These are phyloP conservation scores for Aspergillus ochraceoroseus DNA, from an alignment of 2,329 filamentous ascomycete genomes.

Conservation along the genomic window DNA sequence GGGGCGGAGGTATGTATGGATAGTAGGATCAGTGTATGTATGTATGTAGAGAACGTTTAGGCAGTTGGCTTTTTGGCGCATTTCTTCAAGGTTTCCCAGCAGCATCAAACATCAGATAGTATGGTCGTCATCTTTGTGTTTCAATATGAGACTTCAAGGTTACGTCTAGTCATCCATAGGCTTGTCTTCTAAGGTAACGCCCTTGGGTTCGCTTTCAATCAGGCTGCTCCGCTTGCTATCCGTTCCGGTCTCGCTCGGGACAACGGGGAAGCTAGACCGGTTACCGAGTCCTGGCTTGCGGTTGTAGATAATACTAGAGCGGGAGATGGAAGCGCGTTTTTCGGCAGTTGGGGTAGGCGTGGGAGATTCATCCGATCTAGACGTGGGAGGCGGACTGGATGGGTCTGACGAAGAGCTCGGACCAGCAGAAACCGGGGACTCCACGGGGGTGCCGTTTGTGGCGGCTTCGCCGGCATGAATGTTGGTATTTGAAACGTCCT, in stretches of 20 bases:
- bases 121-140: too few relatives aligned
- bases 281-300: slow-evolving; percentile 48
- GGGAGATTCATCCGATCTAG: slow-evolving; percentile 33
- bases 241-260: slow-evolving; percentile 24
- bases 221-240: slow-evolving; percentile 36
- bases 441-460: slow-evolving; percentile 43
- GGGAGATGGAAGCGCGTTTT: slow-evolving; percentile 62
- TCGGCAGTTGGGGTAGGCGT: slow-evolving; percentile 44
- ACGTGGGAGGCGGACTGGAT: slow-evolving; percentile 29
- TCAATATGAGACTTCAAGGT: too few relatives aligned
- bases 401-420: slow-evolving; percentile 27
- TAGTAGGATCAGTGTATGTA: too few relatives aligned
- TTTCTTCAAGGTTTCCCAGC: too few relatives aligned
- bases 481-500: slow-evolving; percentile 29
- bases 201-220: slow-evolving; percentile 39
- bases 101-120: too few relatives aligned
- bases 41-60: too few relatives aligned
- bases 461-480: slow-evolving; percentile 28
- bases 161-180: slow-evolving; percentile 66
- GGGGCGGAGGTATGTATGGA: too few relatives aligned
- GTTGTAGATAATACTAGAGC: slow-evolving; percentile 49
- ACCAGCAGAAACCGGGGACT: slow-evolving; percentile 26
- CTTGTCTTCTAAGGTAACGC: slow-evolving; percentile 67
- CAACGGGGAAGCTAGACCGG: slow-evolving; percentile 31
- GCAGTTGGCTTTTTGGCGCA: too few relatives aligned